phyloP scores from a whole-genome alignment of 257 asterid genomes.

The Scutellaria galericulata region DNA sequence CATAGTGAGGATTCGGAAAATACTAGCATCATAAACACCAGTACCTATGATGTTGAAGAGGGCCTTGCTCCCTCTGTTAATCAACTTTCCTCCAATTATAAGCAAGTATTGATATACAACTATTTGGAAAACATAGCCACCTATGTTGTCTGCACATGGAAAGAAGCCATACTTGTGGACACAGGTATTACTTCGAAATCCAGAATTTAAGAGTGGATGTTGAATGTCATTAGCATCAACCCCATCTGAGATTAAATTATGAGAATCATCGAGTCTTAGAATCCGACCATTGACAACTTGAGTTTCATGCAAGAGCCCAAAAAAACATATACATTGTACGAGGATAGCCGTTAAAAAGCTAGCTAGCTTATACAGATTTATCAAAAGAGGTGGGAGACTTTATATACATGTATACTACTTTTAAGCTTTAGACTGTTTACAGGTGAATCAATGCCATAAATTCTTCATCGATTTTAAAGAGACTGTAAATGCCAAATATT shows the following conservation, averaged over 20 bases:
- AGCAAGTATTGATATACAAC: slow-evolving; percentile 47
- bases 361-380: slow-evolving; percentile 6
- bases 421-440: neutral
- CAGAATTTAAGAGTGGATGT: neutral
- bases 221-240: slow-evolving; percentile 29
- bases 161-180: slow-evolving; percentile 48
- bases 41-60: slow-evolving; percentile 49
- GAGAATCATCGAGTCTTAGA: slow-evolving; percentile 34
- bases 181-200: slow-evolving; percentile 26
- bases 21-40: slow-evolving; percentile 48
- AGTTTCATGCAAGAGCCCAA: slow-evolving; percentile 8
- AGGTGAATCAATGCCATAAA: neutral
- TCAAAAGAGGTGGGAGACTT: slow-evolving; percentile 1
- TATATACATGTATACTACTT: slow-evolving; percentile 10
- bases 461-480: neutral
- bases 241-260: slow-evolving; percentile 42
- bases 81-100: slow-evolving; percentile 42
- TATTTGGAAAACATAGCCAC: slow-evolving; percentile 49
- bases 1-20: slow-evolving; percentile 45
- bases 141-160: slow-evolving; percentile 54
- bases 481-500: neutral
- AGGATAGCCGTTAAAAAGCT: slow-evolving; percentile 35
- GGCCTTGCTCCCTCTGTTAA: slow-evolving; percentile 42
- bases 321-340: slow-evolving; percentile 11
- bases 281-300: slow-evolving; percentile 32